Evolutionary conservation across 805 yeast genomes (phyloP).

Genomic region (Cyberlindnera xylosilytica): DNA sequence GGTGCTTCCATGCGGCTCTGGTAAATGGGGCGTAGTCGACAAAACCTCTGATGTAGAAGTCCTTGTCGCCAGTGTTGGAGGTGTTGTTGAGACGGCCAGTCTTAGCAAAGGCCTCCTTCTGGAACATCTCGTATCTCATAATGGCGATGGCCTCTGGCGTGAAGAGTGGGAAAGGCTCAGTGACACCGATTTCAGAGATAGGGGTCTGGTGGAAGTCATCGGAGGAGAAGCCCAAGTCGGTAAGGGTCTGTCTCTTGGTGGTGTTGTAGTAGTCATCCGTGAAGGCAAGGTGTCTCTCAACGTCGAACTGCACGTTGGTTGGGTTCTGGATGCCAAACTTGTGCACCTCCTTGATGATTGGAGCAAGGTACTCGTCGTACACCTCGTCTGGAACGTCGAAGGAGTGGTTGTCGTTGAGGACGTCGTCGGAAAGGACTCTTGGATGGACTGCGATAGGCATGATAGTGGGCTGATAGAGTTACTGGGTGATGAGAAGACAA

Average conservation of each 20-base stretch:
- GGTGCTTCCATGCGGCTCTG: slow-evolving; percentile 56
- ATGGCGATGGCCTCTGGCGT: slow-evolving; percentile 57
- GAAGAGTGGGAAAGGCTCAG: slow-evolving; percentile 59
- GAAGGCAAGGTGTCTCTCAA: slow-evolving; percentile 35
- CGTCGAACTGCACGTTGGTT: slow-evolving; percentile 32
- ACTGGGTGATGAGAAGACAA: no score
- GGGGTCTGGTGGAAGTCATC: slow-evolving; percentile 36
- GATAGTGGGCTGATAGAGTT: neutral
- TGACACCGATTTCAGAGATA: slow-evolving; percentile 53
- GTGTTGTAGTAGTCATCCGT: slow-evolving; percentile 35
- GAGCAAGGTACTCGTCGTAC: slow-evolving; percentile 14
- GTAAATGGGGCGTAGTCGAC: slow-evolving; percentile 48
- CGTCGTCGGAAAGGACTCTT: slow-evolving; percentile 9
- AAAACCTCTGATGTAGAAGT: slow-evolving; percentile 49
- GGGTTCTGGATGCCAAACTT: slow-evolving; percentile 25
- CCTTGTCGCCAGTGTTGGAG: slow-evolving; percentile 47
- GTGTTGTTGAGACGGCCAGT: slow-evolving; percentile 41
- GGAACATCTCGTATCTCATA: slow-evolving; percentile 54
- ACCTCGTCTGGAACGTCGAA: slow-evolving; percentile 17
- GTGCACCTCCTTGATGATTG: slow-evolving; percentile 14
- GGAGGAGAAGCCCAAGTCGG: slow-evolving; percentile 41
- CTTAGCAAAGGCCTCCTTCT: slow-evolving; percentile 41
- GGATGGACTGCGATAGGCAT: slow-evolving; percentile 16
- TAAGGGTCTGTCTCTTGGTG: slow-evolving; percentile 41
- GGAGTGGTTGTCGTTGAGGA: slow-evolving; percentile 19